Percentiles rank a stretch among this genome's conserved stretches.
phyloP scores from a whole-genome alignment of 163 green algal species.

The Botryococcus braunii region DNA sequence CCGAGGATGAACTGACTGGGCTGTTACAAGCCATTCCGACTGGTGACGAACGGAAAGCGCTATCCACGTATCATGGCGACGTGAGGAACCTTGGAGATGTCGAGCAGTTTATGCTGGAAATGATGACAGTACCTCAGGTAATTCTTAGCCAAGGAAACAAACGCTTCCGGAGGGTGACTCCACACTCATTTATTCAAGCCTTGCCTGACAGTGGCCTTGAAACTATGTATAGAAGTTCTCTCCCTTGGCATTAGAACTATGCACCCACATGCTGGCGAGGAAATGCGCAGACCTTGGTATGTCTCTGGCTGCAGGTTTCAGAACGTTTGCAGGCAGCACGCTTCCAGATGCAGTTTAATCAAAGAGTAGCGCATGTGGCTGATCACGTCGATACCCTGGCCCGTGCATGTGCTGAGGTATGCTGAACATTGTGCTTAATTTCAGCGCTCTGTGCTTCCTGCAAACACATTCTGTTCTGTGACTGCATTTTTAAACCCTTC shows the following conservation, averaged over 20 bases:
- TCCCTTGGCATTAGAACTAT: too few species aligned
- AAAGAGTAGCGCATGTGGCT: neutral
- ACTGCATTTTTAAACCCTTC: too few species aligned
- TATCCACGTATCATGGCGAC: neutral
- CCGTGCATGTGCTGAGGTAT: conserved; percentile 30
- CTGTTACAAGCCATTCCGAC: conserved; percentile 18
- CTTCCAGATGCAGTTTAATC: conserved; percentile 5
- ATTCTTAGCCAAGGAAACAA: too few species aligned
- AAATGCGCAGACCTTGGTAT: too few species aligned
- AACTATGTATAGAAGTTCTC: too few species aligned
- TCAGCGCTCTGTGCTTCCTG: too few species aligned
- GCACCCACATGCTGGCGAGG: neutral
- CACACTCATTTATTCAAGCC: too few species aligned
- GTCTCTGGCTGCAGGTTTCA: neutral
- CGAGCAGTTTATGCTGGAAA: conserved; percentile 25
- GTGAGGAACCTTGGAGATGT: neutral
- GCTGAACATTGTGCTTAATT: too few species aligned
- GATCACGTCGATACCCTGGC: conserved; percentile 19
- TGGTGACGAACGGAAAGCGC: conserved; percentile 7
- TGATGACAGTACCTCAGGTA: conserved; percentile 8
- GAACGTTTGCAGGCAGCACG: conserved; percentile 10
- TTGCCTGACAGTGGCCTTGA: too few species aligned
- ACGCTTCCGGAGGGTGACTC: too few species aligned
- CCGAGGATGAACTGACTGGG: conserved; percentile 25
- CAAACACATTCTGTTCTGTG: too few species aligned